A percentile compares a stretch with the other conserved stretches of the same genome.
phyloP scores from a whole-genome alignment of 371 early-diverging fungal species.

The Mucor plumbeus region DNA sequence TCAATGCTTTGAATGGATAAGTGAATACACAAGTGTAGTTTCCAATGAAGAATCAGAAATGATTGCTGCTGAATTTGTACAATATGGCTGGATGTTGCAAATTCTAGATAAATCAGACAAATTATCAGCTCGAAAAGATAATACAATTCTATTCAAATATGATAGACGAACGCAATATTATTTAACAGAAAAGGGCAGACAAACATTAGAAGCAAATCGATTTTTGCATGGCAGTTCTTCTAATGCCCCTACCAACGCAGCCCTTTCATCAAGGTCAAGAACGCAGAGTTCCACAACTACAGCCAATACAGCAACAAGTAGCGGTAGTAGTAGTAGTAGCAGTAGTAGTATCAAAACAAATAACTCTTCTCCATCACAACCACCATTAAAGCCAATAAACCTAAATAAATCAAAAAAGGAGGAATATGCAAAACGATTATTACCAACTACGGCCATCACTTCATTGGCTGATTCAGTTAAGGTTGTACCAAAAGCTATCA shows the following conservation, averaged over 20 bases:
- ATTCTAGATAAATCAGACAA: slow-evolving; percentile 51
- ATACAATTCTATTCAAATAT: slow-evolving; percentile 42
- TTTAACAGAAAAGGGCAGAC: slow-evolving; percentile 57
- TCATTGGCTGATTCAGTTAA: not conserved
- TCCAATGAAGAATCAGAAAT: slow-evolving; percentile 62
- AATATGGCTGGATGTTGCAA: slow-evolving; percentile 60
- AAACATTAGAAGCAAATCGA: slow-evolving; percentile 39
- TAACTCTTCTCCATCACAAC: not conserved
- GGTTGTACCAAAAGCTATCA: slow-evolving; percentile 16
- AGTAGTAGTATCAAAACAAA: slow-evolving; percentile 11
- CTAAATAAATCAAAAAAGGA: slow-evolving; percentile 12
- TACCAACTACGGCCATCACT: slow-evolving; percentile 17
- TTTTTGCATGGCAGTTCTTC: not conserved
- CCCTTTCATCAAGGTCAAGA: slow-evolving; percentile 3
- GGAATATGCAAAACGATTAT: slow-evolving; percentile 16
- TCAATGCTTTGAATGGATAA: slow-evolving; percentile 64
- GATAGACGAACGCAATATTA: slow-evolving; percentile 59
- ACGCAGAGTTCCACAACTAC: slow-evolving; percentile 23
- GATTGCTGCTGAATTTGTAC: slow-evolving; percentile 61
- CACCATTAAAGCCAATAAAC: slow-evolving; percentile 3
- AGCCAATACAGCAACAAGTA: slow-evolving; percentile 9
- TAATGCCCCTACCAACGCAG: not conserved
- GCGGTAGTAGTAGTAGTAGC: slow-evolving; percentile 15
- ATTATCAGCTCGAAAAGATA: slow-evolving; percentile 26
- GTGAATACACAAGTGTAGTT: slow-evolving; percentile 64